phyloP scores from a whole-genome alignment of 345 rosid species.

The Raphanus raphanistrum region DNA sequence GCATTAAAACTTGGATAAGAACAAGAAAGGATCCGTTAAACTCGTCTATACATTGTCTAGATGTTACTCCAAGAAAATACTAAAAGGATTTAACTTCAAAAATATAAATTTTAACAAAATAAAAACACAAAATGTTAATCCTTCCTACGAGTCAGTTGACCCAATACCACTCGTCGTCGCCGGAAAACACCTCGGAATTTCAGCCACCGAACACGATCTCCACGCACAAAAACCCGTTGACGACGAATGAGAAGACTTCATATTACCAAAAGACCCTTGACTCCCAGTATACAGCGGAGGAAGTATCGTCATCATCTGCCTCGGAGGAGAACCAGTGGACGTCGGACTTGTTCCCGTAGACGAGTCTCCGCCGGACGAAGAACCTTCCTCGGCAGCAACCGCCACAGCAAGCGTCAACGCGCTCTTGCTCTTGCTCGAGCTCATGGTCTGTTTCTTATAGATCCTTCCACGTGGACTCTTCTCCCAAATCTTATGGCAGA shows the following conservation, averaged over 20 bases:
- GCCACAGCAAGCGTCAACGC: conserved; percentile 71
- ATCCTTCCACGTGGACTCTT: conserved; percentile 53
- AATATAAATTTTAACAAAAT: conserved; percentile 1
- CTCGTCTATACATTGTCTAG: background rate
- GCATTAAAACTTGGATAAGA: too few species aligned
- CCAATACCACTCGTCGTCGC: conserved; percentile 27
- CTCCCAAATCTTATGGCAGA: conserved; percentile 64
- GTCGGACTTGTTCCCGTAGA: conserved; percentile 53
- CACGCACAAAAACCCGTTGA: conserved; percentile 42
- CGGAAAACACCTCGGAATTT: conserved; percentile 51
- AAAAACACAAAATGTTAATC: background rate
- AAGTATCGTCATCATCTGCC: conserved; percentile 35
- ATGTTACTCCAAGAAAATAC: conserved; percentile 7
- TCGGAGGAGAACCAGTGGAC: conserved; percentile 48
- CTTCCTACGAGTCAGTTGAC: conserved; percentile 24
- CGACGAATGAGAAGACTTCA: conserved; percentile 29
- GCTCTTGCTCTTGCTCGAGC: conserved; percentile 63
- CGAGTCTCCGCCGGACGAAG: conserved; percentile 44
- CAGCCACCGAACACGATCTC: conserved; percentile 64
- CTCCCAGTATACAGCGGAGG: conserved; percentile 74
- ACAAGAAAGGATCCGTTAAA: too few species aligned
- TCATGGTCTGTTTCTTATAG: conserved; percentile 54
- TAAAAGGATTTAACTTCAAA: conserved; percentile 7
- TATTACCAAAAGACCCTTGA: conserved; percentile 38
- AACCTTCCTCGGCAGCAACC: conserved; percentile 59